Evolutionary conservation across 176 grass and related monocot species (phyloP).

Genomic region (Echinochloa phyllopogon): DNA sequence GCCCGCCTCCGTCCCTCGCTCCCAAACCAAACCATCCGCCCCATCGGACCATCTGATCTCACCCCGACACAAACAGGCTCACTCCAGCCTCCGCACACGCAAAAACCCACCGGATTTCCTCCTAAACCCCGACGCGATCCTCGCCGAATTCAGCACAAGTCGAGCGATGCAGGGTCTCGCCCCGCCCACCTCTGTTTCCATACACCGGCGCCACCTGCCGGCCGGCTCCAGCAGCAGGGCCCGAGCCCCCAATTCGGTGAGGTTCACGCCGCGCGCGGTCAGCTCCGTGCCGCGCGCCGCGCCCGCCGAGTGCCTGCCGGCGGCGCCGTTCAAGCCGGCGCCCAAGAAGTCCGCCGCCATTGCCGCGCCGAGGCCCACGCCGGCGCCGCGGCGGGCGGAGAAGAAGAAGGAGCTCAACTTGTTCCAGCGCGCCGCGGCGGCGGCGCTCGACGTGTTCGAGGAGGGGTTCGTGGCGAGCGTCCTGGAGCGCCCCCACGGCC

Average conservation of each 20-base stretch:
- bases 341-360: conserved; percentile 31
- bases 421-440: conserved; percentile 65
- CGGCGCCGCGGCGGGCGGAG: background rate
- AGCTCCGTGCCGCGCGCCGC: conserved; percentile 22
- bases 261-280: conserved; percentile 42
- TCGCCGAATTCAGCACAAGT: background rate
- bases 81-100: background rate
- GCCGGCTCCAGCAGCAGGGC: background rate
- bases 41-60: background rate
- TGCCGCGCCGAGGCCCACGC: conserved; percentile 30
- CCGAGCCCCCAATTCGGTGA: conserved; percentile 12
- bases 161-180: conserved; percentile 48
- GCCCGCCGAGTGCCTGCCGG: background rate
- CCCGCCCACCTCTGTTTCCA: conserved; percentile 36
- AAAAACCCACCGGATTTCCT: background rate
- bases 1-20: background rate
- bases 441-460: conserved; percentile 70
- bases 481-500: conserved; percentile 65
- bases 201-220: conserved; percentile 37
- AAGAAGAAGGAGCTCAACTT: conserved; percentile 36
- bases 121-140: background rate
- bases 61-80: background rate
- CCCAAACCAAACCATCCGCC: background rate
- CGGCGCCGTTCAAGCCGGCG: background rate
- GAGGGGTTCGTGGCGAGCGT: conserved; percentile 63